Evolutionary conservation across 148 eudicot species (phyloP), one percentile per base, ranked within the genome.

Genomic region (Rhododendron williamsianum): DNA sequence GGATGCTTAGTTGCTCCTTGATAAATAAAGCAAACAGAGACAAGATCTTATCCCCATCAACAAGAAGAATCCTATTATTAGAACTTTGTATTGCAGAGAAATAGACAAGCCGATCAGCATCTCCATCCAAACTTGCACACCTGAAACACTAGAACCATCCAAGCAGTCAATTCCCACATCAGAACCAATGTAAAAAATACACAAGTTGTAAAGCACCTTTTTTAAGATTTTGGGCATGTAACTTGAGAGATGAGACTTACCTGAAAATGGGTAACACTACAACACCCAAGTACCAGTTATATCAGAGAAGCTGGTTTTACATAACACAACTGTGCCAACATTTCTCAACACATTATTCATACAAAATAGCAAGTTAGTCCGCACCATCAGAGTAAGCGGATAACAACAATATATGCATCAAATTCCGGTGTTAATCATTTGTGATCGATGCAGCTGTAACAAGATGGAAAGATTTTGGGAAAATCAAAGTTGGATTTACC

Each of bases 121-220:
- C 99, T 85, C 99, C 99, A 89, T 97, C 99, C 82, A 97, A 91
- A 90, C 99, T 95, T 80, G 93, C 97, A 94, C 98, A 95, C 97
- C 99, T 97, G 98, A 88, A 93, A 90, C 73, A 86, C 91, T 91
- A 93, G 89, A 86, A 88, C 58, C 84, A 90, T 89, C 60, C 82
- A 87, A 84, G 88, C 86, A 87, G 82, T 90, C 88, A 88, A 86
- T 80, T 80, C 74, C 82, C 85, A 83, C 76, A 80, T 63, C 69
- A 33, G 74, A 33, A 60, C 54, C 35, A 65, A 25, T 21, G n/a
- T 43, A 3, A 27, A 10, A 58, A 65, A 25, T n/a, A 65, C 33
- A 2, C 13, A 23, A 65, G 23, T 58, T n/a, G 33, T 65, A 65
- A n/a, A 65, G 72, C 25, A 23, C 23, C 72, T 8, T n/a, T 67